Evolutionary conservation across 176 grass and related monocot genomes (phyloP), one percentile per base, ranked within the genome.

Genomic region (Luzula sylvatica): DNA sequence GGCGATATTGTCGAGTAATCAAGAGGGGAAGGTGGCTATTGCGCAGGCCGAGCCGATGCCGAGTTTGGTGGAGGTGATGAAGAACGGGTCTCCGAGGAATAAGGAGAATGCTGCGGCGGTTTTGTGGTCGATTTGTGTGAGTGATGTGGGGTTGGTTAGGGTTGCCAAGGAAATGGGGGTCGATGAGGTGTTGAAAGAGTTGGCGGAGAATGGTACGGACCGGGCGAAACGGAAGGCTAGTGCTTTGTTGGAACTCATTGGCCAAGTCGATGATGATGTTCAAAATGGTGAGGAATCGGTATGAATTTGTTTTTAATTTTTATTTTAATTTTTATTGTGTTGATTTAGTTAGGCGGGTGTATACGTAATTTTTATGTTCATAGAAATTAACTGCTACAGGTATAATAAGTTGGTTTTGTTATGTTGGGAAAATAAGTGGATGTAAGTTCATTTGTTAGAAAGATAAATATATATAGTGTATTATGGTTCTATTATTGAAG

Each of bases 171-270:
- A 74, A 6, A 59, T 63, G 45, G 92, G 85, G 42, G 71, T n/a
- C 8, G 69, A 75, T 55, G 85, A 83, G 65, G 86, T 70, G 38
- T 61, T 98, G 23, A 87, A 78, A 55, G 92, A 90, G 49, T 52
- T 98, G 16, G 52, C 75, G n/a, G 81, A 90, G 67, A 80, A 53
- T 2, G 86, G 92, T 57, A 90, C 81, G 0, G 85, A 90, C 16
- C 78, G 86, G 7, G 92, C 92, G 50, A 98, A 90, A 65, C 86
- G 92, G 70, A 98, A 98, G 70, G 81, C 92, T 38, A 71, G 55
- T 46, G 77, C 74, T 55, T 77, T 90, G 42, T 64, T 98, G 20
- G 85, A 76, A 59, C 56, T 98, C 26, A 80, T 98, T 42, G 45
- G 52, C 28, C 85, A 83, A 70, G 18, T 32, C 43, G 69, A 76